A percentile compares a stretch with the other conserved stretches of the same genome.
Evolutionary conservation across 345 rosid genomes (phyloP).

Genomic region (Brassica rapa): DNA sequence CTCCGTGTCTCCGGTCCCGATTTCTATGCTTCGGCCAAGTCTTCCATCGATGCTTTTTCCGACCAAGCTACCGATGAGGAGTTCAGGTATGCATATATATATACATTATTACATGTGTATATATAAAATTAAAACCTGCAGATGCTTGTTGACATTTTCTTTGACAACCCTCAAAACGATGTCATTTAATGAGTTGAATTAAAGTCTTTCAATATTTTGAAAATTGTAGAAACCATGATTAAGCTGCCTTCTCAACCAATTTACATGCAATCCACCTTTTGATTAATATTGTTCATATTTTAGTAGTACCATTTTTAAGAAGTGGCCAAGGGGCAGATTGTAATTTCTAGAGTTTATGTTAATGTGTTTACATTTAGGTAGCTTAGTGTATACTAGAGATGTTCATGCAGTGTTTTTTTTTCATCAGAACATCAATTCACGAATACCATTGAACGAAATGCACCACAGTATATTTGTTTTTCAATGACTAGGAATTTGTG

Average conservation of each 20-base stretch:
- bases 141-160: constrained; percentile 31
- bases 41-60: constrained; percentile 52
- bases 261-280: constrained; percentile 13
- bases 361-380: background rate
- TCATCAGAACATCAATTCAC: background rate
- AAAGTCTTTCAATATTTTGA: background rate
- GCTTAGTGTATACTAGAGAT: background rate
- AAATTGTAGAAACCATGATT: constrained; percentile 4
- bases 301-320: background rate
- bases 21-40: constrained; percentile 58
- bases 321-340: background rate
- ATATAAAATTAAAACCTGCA: background rate
- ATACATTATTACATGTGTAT: background rate
- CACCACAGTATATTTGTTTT: background rate
- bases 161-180: constrained; percentile 12
- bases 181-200: constrained; percentile 29
- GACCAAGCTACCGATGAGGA: constrained; percentile 43
- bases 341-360: background rate
- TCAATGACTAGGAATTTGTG: background rate
- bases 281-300: constrained; percentile 1
- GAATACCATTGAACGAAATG: background rate
- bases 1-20: constrained; percentile 72
- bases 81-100: constrained; percentile 51
- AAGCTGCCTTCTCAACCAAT: constrained; percentile 9
- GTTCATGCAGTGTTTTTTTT: background rate